phyloP scores from a whole-genome alignment of 495 filamentous ascomycete genomes.

The Xylaria palmicola region DNA sequence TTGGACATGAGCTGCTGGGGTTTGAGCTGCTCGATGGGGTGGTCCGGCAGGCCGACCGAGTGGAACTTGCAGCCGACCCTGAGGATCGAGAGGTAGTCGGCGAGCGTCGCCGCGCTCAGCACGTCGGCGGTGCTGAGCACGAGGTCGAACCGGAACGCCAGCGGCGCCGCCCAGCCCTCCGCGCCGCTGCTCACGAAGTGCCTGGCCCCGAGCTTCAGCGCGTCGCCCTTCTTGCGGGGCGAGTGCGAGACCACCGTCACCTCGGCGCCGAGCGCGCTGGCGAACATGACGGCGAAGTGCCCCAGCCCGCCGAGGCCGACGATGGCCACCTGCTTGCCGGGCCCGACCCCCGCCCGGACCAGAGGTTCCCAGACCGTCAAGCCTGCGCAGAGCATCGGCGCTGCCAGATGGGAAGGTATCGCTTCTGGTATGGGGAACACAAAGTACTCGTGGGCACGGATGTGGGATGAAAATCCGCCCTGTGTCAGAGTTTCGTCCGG shows the following conservation, averaged over 20 bases:
- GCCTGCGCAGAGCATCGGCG: slow-evolving; percentile 79
- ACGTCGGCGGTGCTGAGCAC: slow-evolving; percentile 72
- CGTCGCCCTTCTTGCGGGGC: slow-evolving; percentile 59
- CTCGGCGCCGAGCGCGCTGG: slow-evolving; percentile 64
- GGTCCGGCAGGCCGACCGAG: slow-evolving; percentile 69
- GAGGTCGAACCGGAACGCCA: slow-evolving; percentile 66
- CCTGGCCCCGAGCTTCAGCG: slow-evolving; percentile 60
- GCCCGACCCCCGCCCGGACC: slow-evolving; percentile 58
- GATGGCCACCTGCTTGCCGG: slow-evolving; percentile 68
- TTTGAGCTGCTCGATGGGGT: slow-evolving; percentile 61
- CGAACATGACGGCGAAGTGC: slow-evolving; percentile 62
- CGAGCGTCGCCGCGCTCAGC: slow-evolving; percentile 61
- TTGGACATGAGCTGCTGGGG: slow-evolving; percentile 62
- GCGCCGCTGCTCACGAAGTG: slow-evolving; percentile 65
- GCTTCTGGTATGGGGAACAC: slow-evolving; percentile 72
- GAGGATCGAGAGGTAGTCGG: slow-evolving; percentile 61
- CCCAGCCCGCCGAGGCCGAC: slow-evolving; percentile 74
- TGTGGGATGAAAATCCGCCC: slow-evolving; percentile 50
- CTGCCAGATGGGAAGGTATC: slow-evolving; percentile 61
- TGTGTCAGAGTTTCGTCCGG: slow-evolving; percentile 30
- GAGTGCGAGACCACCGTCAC: slow-evolving; percentile 67
- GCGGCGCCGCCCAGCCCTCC: slow-evolving; percentile 59
- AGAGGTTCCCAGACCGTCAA: slow-evolving; percentile 71
- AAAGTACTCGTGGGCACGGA: slow-evolving; percentile 75
- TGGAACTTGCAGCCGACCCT: slow-evolving; percentile 72